These are phyloP conservation scores for Blumeria graminis DNA, from an alignment of 2,329 filamentous ascomycete species.

Conservation along the genomic window DNA sequence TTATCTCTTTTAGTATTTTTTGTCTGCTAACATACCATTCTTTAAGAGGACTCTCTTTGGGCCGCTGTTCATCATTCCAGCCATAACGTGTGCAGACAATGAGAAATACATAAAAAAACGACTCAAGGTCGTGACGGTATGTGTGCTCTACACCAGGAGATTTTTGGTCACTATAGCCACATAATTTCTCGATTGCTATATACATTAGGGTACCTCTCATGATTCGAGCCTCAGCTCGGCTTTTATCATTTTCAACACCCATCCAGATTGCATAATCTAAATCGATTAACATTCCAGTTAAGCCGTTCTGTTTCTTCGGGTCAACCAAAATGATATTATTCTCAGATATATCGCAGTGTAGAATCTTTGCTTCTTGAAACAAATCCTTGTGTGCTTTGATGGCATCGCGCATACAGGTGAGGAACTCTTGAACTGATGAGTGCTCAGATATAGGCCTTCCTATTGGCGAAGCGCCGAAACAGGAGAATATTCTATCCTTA, in stretches of 20 bases:
- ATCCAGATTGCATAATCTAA: slow-evolving; percentile 5
- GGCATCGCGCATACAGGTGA: slow-evolving; percentile 13
- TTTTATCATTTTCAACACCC: slow-evolving; percentile 3
- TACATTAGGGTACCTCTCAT: slow-evolving; percentile 6
- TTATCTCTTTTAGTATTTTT: too few relatives aligned
- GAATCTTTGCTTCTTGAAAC: slow-evolving; percentile 14
- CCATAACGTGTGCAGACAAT: too few relatives aligned
- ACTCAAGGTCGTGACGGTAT: too few relatives aligned
- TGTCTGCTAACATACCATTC: too few relatives aligned
- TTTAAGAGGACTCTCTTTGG: too few relatives aligned
- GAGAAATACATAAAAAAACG: too few relatives aligned
- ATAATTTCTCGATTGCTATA: slow-evolving; percentile 4
- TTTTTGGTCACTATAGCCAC: too few relatives aligned
- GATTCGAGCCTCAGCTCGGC: slow-evolving; percentile 5
- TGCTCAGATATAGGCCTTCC: slow-evolving; percentile 14
- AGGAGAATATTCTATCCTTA: slow-evolving; percentile 13
- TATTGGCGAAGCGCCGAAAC: slow-evolving; percentile 14
- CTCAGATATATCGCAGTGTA: slow-evolving; percentile 17
- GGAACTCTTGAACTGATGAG: slow-evolving; percentile 13
- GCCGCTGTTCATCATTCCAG: too few relatives aligned
- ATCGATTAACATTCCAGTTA: slow-evolving; percentile 7
- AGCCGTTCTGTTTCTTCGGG: slow-evolving; percentile 1
- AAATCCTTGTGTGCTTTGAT: slow-evolving; percentile 16
- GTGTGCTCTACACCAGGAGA: too few relatives aligned
- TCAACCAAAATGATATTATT: slow-evolving; percentile 18